phyloP scores from a whole-genome alignment of 768 basidiomycete species.

The Rhodotorula paludigena region DNA sequence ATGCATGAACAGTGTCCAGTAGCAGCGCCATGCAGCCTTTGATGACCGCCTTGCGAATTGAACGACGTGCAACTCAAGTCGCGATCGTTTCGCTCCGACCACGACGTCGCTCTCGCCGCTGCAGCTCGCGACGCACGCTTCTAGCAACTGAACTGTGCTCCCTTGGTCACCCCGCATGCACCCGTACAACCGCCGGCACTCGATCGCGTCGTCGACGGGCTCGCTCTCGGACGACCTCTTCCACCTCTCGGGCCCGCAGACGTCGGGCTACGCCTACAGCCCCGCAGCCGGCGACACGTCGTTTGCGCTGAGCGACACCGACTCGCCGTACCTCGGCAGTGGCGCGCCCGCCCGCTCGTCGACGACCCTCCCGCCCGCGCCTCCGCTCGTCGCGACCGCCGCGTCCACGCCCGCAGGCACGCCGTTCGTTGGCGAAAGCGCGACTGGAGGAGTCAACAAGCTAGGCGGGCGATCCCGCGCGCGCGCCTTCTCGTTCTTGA shows the following conservation, averaged over 20 bases:
- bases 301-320: neutral
- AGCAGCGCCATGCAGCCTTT: too few species aligned
- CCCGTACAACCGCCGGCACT: neutral
- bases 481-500: slow-evolving; percentile 5
- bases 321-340: too few species aligned
- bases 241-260: neutral
- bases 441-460: too few species aligned
- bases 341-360: too few species aligned
- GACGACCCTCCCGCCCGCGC: too few species aligned
- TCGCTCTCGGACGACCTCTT: slow-evolving; percentile 11
- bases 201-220: slow-evolving; percentile 5
- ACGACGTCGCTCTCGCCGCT: too few species aligned
- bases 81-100: too few species aligned
- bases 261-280: neutral
- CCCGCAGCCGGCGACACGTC: neutral
- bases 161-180: neutral
- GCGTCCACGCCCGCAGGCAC: neutral
- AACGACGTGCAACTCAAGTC: too few species aligned
- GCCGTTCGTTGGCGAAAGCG: neutral
- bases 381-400: neutral
- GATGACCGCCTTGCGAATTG: too few species aligned
- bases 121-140: too few species aligned
- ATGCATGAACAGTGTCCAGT: too few species aligned
- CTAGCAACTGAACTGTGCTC: too few species aligned
- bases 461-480: neutral